A percentile compares a stretch with the other conserved stretches of the same genome.
Evolutionary conservation across 129 eudicot genomes (phyloP).

Genomic region (Gnaphalium uliginosum): DNA sequence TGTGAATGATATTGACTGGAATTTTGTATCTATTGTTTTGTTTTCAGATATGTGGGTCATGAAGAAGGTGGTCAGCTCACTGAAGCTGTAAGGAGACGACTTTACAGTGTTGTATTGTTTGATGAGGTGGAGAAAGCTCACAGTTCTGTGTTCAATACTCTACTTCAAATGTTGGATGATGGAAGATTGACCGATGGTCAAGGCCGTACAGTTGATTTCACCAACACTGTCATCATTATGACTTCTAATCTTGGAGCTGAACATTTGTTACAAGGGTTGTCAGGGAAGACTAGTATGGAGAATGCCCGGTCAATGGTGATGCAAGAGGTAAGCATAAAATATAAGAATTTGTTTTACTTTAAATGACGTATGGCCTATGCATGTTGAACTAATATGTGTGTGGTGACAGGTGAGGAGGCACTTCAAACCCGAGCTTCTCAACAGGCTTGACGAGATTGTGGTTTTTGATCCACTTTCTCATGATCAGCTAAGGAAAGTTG

Average conservation of each 20-base stretch:
- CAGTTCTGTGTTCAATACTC: slow-evolving; percentile 68
- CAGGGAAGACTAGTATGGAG: slow-evolving; percentile 71
- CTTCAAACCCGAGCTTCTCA: slow-evolving; percentile 84
- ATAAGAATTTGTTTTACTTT: background rate
- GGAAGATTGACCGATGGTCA: slow-evolving; percentile 97
- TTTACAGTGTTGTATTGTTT: slow-evolving; percentile 77
- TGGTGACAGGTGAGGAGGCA: slow-evolving; percentile 71
- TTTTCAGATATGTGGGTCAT: slow-evolving; percentile 77
- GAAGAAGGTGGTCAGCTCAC: slow-evolving; percentile 98
- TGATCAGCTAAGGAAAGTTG: slow-evolving; percentile 77
- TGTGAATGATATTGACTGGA: background rate
- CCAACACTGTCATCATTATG: slow-evolving; percentile 88
- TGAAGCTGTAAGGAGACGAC: slow-evolving; percentile 89
- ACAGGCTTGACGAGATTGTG: slow-evolving; percentile 89
- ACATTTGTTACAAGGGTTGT: slow-evolving; percentile 63
- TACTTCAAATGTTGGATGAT: slow-evolving; percentile 90
- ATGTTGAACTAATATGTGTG: background rate
- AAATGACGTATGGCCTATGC: background rate
- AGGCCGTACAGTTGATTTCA: slow-evolving; percentile 92
- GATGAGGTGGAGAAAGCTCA: slow-evolving; percentile 97
- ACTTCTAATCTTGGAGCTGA: slow-evolving; percentile 98
- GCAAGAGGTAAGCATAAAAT: slow-evolving; percentile 54
- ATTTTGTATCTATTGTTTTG: background rate
- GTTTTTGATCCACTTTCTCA: slow-evolving; percentile 94
- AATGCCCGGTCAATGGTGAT: slow-evolving; percentile 75